Percentiles rank a stretch among this genome's conserved stretches.
Conservation (phyloP, 768 basidiomycete genomes). For the Polyporus arcularius region DNA sequence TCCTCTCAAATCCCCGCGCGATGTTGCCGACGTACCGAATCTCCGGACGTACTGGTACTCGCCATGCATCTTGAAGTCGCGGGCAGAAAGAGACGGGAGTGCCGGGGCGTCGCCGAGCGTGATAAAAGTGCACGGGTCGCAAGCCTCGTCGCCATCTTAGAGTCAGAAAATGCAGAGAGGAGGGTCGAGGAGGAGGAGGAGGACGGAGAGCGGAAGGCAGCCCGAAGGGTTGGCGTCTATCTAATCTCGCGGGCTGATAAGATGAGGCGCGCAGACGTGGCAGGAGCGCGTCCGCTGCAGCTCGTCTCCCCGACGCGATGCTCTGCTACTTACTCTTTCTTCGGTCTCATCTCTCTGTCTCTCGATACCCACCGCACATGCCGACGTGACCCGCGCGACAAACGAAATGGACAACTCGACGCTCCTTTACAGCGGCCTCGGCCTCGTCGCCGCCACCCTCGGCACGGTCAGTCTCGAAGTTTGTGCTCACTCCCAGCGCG, state of each 20-base stretch:
- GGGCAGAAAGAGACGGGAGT: neutral
- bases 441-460: slow-evolving; percentile 21
- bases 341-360: neutral
- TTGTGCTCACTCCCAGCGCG: neutral
- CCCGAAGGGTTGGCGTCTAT: slow-evolving; percentile 4
- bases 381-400: slow-evolving; percentile 6
- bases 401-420: slow-evolving; percentile 22
- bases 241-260: slow-evolving; percentile 4
- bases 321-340: neutral
- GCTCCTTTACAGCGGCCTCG: slow-evolving; percentile 19
- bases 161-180: neutral
- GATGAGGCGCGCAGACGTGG: slow-evolving; percentile 4
- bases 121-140: neutral
- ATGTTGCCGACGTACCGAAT: neutral
- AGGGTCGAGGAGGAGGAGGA: neutral
- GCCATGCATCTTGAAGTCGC: slow-evolving; percentile 7
- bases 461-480: slow-evolving; percentile 24
- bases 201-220: slow-evolving; percentile 1
- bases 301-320: no score
- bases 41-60: slow-evolving; percentile 4
- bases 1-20: neutral
- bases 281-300: neutral
- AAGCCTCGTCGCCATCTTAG: neutral
- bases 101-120: neutral
- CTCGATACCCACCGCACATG: slow-evolving; percentile 1